Base-by-base conservation (phyloP, 495 filamentous ascomycete species). In the Aspergillus asperescens region DNA sequence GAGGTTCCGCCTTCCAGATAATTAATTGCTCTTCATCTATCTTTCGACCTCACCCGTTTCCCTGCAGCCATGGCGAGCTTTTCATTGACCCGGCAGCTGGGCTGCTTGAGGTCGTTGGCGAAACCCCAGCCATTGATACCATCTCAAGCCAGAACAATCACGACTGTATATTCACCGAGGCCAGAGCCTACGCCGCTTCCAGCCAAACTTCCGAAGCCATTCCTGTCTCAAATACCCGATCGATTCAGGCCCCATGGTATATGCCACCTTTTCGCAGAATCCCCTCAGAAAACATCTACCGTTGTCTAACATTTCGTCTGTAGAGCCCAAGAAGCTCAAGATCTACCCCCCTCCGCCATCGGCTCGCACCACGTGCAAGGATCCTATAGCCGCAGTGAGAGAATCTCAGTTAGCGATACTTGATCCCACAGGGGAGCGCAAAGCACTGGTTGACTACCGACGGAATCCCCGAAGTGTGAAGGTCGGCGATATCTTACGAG, bases 401-500 rank as follows among this genome's bases (percentile, higher is more conserved):
- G 67, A 74, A 27, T 57, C 77, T 9, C 90, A 96, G 71, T 72
- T 94, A 59, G 56, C 73, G 9, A 60, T 73, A 15, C 87, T 96
- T 56, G 93, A 98, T 67, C 90, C 89, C 18, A 88, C 79, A 19
- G 89, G 89, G 23, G 83, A 86, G 24, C 86, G 91, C 13, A 84
- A 82, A 43, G 80, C 82, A 23, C 82, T 97, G 23, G 95, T 97
- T 72, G 78, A 84, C 54, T 75, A 75, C 60, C 83, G 82, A 42
- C 62, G 71, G 24, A 92, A 89, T 67, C 78, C 77, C 16, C 87
- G 95, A 66, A 78, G 80, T 56, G 87, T 85, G 24, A 80, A 83
- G 53, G 75, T 81, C 6, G 93, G 93, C 53, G 93, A 98, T 70
- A 87, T 97, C 55, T 74, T 98, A n/a, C 87, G 90, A 48, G 87